Evolutionary conservation across 345 rosid species (phyloP), one percentile per base, ranked within the genome.

Genomic region (Populus alba): DNA sequence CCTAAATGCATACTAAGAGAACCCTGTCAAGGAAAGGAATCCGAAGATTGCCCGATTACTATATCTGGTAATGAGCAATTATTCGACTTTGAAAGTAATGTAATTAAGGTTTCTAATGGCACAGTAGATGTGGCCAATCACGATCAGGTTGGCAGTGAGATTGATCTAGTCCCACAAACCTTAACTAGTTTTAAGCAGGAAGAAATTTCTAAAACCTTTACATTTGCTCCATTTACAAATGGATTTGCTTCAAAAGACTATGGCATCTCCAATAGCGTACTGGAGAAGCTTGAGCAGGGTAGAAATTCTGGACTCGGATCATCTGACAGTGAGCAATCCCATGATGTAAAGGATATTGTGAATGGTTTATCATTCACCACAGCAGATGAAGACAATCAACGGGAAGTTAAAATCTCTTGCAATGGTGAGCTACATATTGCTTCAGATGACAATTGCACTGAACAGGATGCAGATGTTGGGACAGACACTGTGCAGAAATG

Each of bases 21-120:
- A 55, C 73, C 79, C 10, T 72, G 72, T 75, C 76, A 66, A 69
- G 74, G 69, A 45, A 75, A 72, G 80, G 78, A 57, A 45, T 71
- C 83, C 22, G 82, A 82, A 70, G 67, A 68, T 39, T 35, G 69
- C 35, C 70, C 74, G 81, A 81, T 38, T 37, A 27, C 81, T 79
- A 72, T 77, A 59, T 74, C 70, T 80, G 81, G 80, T 25, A 66
- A 70, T 66, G 77, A 77, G 79, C 82, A 83, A 77, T 74, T 17
- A 4, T 57, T 77, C 76, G 72, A 70, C 38, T 61, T 39, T 13
- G 33, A 76, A 81, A 77, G 70, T 66, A 77, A 62, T 66, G 68
- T 53, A 43, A 59, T 55, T 41, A 82, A 81, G 75, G 59, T 72
- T 57, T 82, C 83, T 72, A 43, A 57, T 29, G 77, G 31, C 31